Base-by-base conservation (phyloP, 208 protist species). In the Trypanosoma grayi region DNA sequence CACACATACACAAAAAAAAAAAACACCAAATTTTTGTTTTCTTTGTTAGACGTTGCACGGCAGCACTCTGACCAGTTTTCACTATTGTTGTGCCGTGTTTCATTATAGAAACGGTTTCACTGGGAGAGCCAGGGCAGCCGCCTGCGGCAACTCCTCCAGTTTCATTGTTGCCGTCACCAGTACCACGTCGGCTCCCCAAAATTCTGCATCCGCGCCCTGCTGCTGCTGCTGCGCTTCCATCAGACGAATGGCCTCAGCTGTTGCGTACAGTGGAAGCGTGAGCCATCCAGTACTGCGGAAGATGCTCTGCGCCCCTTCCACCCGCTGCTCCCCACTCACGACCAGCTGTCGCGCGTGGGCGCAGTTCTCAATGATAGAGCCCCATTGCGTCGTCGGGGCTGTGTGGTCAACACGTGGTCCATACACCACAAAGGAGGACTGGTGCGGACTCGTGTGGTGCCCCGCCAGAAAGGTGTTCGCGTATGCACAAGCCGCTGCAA, bases 401-500 rank as follows among this genome's bases (percentile, higher is more conserved):
- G 80, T 87, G 1, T 58, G 65, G 59, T 85, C 79, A 27, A 66
- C 52, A 20, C 54, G 53, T 4, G 79, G 79, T 0, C 79, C 79
- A 60, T 73, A 79, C 24, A 81, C 71, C 3, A 45, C 31, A 34
- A 84, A 78, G 34, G 30, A 62, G 8, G 59, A 45, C 34, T 47
- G 50, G 36, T 20, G 31, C 27, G 22, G 0, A 36, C 33, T 62
- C 34, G 43, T 66, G 60, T 31, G 66, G 37, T 55, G 50, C n/a
- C 34, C 50, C 4, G 25, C n/a, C 27, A 73, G 60, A 55, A 85
- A 85, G 27, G 63, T 74, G 60, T 68, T 54, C 0, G 66, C 72
- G 66, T 86, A 86, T 59, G 64, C 70, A 54, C 79, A 86, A 22
- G 70, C 71, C 44, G 79, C 79, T 0, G 79, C 79, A 55, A 82